These are phyloP conservation scores for Kwoniella sp. DNA, from an alignment of 768 basidiomycete species.

Conservation along the genomic window DNA sequence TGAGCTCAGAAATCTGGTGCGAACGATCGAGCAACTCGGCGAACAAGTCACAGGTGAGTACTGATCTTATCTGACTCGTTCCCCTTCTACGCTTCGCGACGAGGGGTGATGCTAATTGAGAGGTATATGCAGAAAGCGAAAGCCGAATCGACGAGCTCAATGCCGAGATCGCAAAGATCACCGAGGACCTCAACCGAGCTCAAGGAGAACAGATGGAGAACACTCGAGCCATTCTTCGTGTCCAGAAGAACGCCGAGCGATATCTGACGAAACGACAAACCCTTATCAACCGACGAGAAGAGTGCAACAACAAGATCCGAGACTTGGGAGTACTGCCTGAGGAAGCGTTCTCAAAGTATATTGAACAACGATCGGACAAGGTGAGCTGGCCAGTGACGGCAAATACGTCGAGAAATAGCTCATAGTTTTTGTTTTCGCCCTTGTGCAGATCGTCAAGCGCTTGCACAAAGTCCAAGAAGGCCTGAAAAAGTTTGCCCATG, in stretches of 20 bases:
- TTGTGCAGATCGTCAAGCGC: constrained; percentile 80
- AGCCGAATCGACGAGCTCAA: constrained; percentile 67
- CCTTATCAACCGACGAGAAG: constrained; percentile 79
- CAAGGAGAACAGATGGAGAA: constrained; percentile 86
- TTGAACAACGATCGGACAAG: constrained; percentile 79
- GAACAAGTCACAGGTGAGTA: constrained; percentile 62
- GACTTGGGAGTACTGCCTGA: constrained; percentile 95
- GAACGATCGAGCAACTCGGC: constrained; percentile 67
- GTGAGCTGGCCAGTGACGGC: constrained; percentile 61
- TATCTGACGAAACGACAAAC: constrained; percentile 91
- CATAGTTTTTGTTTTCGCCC: not conserved
- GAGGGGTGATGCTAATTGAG: constrained; percentile 5
- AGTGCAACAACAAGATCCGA: constrained; percentile 91
- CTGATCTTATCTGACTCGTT: not conserved
- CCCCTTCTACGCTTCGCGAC: too few relatives aligned
- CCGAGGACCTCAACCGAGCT: constrained; percentile 66
- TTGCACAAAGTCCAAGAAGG: constrained; percentile 90
- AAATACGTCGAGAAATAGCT: not conserved
- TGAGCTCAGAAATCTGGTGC: constrained; percentile 70
- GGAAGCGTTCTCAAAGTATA: constrained; percentile 96
- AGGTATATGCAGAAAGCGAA: constrained; percentile 57
- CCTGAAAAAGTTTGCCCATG: constrained; percentile 94
- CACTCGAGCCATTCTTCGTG: constrained; percentile 77
- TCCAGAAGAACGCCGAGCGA: constrained; percentile 93
- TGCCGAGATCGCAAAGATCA: constrained; percentile 50